phyloP scores from a whole-genome alignment of 164 flowering plant species.

The Liriodendron chinense region DNA sequence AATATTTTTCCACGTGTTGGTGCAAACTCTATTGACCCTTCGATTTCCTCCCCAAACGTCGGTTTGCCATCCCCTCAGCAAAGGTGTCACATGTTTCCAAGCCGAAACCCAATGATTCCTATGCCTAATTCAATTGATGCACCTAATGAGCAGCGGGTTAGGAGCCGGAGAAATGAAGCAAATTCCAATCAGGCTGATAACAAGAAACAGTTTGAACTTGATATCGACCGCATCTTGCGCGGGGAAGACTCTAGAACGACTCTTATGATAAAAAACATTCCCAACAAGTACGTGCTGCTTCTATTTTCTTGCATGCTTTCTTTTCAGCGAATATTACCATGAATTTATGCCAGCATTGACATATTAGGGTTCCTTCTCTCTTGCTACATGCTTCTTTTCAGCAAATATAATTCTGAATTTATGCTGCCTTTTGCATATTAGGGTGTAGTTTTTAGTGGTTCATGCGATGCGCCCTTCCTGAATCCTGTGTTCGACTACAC shows the following conservation, averaged over 20 bases:
- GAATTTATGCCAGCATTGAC: background rate
- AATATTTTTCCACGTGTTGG: conserved; percentile 54
- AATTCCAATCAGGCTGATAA: conserved; percentile 52
- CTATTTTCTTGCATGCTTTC: background rate
- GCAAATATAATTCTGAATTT: too few species aligned
- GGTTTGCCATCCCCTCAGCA: conserved; percentile 68
- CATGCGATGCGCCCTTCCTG: background rate
- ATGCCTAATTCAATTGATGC: conserved; percentile 59
- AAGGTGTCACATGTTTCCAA: conserved; percentile 63
- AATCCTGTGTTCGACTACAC: background rate
- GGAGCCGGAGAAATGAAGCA: conserved; percentile 51
- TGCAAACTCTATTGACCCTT: conserved; percentile 58
- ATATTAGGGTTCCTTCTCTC: background rate
- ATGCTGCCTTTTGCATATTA: background rate
- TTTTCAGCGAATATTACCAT: background rate
- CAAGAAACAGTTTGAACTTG: conserved; percentile 79
- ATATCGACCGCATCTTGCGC: conserved; percentile 64
- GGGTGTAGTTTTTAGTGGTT: background rate
- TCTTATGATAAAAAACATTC: conserved; percentile 86
- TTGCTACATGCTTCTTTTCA: background rate
- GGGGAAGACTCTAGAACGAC: conserved; percentile 78
- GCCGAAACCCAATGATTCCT: conserved; percentile 59
- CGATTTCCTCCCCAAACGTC: conserved; percentile 40
- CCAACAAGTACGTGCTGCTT: conserved; percentile 63
- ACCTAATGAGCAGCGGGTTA: conserved; percentile 44